Evolutionary conservation across 176 grass and related monocot species (phyloP).

Genomic region (Musa beccarii): DNA sequence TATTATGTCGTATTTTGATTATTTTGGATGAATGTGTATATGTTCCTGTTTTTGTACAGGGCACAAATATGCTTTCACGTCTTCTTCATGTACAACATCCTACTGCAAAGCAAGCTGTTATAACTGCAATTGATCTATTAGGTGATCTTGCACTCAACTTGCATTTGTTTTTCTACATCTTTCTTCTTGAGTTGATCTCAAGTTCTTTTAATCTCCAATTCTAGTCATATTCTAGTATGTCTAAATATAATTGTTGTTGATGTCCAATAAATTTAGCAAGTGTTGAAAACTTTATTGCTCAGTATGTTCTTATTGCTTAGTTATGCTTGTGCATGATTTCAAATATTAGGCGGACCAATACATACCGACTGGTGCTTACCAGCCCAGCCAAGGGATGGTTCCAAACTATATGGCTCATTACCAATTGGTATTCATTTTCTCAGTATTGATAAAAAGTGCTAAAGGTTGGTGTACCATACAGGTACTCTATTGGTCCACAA

Average conservation of each 20-base stretch:
- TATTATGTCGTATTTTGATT: not conserved
- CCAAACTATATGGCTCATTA: too few species aligned
- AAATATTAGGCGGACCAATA: too few species aligned
- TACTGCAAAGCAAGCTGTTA: constrained; percentile 98
- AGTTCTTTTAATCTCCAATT: not conserved
- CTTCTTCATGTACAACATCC: constrained; percentile 90
- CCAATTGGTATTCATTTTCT: too few species aligned
- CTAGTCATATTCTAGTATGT: not conserved
- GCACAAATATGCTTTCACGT: constrained; percentile 94
- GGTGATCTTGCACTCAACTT: constrained; percentile 36
- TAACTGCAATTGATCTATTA: constrained; percentile 96
- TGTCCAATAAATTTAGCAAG: not conserved
- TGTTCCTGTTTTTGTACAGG: constrained; percentile 33
- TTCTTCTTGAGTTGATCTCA: not conserved
- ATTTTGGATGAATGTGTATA: not conserved
- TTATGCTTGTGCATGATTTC: too few species aligned
- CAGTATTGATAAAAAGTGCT: too few species aligned
- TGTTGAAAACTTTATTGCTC: not conserved
- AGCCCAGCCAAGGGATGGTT: too few species aligned
- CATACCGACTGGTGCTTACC: too few species aligned
- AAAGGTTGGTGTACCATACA: too few species aligned
- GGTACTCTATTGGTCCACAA: too few species aligned
- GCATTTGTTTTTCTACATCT: too few species aligned
- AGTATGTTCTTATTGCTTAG: too few species aligned
- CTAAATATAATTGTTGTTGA: not conserved